Evolutionary conservation across 352 stramenopile genomes (phyloP).

Genomic region (Phytophthora sp.): DNA sequence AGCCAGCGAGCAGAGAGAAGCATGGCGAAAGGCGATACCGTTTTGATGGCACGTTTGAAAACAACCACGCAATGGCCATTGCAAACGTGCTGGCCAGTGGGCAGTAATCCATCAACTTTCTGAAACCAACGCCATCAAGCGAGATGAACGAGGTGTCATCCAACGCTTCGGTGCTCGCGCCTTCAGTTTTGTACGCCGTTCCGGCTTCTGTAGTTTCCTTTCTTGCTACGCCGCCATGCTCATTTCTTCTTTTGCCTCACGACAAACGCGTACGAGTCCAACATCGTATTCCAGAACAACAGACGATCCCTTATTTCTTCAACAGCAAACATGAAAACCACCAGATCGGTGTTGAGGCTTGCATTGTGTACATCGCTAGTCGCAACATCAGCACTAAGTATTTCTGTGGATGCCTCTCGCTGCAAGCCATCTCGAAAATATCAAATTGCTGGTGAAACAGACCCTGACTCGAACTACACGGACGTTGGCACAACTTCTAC

Average conservation of each 20-base stretch:
- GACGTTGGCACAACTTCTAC: not conserved
- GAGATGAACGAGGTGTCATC: too few species aligned
- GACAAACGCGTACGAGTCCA: not conserved
- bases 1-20: too few species aligned
- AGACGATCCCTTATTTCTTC: too few species aligned
- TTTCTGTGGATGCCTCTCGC: not conserved
- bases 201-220: too few species aligned
- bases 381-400: not conserved
- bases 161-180: not conserved
- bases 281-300: too few species aligned
- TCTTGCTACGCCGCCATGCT: too few species aligned
- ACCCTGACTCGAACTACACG: not conserved
- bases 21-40: too few species aligned
- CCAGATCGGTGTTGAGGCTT: not conserved
- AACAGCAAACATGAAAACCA: slow-evolving; percentile 22
- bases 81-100: not conserved
- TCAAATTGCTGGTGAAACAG: not conserved
- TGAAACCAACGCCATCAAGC: slow-evolving; percentile 15
- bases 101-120: slow-evolving; percentile 8
- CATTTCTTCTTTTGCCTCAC: slow-evolving; percentile 22
- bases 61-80: slow-evolving; percentile 3
- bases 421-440: slow-evolving; percentile 1
- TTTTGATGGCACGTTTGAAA: slow-evolving; percentile 8
- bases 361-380: slow-evolving; percentile 1
- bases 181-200: not conserved